Evolutionary conservation across 2,329 filamentous ascomycete species (phyloP).

Genomic region (Trichoderma sp.): DNA sequence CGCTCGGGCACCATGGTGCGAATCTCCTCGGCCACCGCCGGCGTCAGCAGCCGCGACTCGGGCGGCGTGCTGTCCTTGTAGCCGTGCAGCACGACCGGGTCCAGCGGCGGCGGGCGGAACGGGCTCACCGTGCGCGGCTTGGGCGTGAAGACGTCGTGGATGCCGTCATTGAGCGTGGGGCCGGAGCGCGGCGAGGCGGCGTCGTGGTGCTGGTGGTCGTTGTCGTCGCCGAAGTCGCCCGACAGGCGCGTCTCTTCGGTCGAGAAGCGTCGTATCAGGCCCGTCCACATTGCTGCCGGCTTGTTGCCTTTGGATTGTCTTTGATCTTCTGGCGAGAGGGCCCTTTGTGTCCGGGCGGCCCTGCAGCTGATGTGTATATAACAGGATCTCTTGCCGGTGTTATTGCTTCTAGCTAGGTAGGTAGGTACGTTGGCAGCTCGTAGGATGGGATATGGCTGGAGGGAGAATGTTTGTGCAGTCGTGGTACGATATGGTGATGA

Average conservation of each 20-base stretch:
- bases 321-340: background rate
- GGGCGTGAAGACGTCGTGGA: conserved; percentile 60
- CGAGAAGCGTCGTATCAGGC: conserved; percentile 69
- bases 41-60: conserved; percentile 67
- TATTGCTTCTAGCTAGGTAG: too few relatives aligned
- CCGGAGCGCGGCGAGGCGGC: conserved; percentile 5
- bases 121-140: conserved; percentile 66
- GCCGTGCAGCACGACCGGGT: conserved; percentile 72
- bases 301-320: background rate
- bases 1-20: conserved; percentile 83
- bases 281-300: conserved; percentile 52
- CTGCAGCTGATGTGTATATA: background rate
- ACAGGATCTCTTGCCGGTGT: too few relatives aligned
- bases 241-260: conserved; percentile 46
- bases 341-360: background rate
- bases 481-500: too few relatives aligned
- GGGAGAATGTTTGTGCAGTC: too few relatives aligned
- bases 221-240: conserved; percentile 37
- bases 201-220: conserved; percentile 24
- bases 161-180: conserved; percentile 45
- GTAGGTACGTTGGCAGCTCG: too few relatives aligned
- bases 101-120: conserved; percentile 85
- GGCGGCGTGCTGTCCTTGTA: conserved; percentile 62
- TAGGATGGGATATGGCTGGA: too few relatives aligned
- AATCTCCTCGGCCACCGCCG: conserved; percentile 86